Conservation (phyloP, 495 filamentous ascomycete genomes). For the Penicillium pancosmium region DNA sequence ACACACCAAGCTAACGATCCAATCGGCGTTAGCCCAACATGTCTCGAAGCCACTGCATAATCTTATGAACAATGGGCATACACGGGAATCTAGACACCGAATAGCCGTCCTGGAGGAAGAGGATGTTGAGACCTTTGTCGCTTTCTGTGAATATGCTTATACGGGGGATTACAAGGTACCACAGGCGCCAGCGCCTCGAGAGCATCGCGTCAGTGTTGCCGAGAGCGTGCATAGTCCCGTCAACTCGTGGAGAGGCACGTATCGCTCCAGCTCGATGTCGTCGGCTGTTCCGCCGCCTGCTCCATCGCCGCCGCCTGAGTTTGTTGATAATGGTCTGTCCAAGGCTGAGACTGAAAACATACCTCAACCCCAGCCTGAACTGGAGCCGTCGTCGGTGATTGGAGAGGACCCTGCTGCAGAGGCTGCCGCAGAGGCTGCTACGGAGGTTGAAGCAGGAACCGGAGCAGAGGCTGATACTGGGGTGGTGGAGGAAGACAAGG, state of each 20-base stretch:
- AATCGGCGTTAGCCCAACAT: conserved; percentile 49
- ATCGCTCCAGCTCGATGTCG: conserved; percentile 29
- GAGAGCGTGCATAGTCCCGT: conserved; percentile 13
- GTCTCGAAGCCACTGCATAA: conserved; percentile 51
- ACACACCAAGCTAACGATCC: conserved; percentile 49
- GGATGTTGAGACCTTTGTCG: conserved; percentile 50
- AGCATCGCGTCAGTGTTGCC: conserved; percentile 12
- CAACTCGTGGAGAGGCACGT: conserved; percentile 23
- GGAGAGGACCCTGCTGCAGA: conserved; percentile 12
- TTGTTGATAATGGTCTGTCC: conserved; percentile 13
- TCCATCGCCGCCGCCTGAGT: conserved; percentile 32
- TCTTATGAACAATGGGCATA: conserved; percentile 50
- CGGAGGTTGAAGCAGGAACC: neutral
- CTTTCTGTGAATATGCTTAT: conserved; percentile 54
- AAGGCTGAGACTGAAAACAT: conserved; percentile 7
- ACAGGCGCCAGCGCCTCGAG: conserved; percentile 7
- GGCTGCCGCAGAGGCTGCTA: conserved; percentile 6
- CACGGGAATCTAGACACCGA: conserved; percentile 47
- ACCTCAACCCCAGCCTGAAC: neutral
- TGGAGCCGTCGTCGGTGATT: neutral
- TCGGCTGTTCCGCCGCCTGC: conserved; percentile 25
- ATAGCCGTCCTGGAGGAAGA: conserved; percentile 49
- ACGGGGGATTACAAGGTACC: conserved; percentile 50
- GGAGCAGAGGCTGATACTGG: neutral
- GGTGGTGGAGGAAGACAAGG: neutral